Evolutionary conservation across 2,329 filamentous ascomycete species (phyloP).

Genomic region (Pseudogymnoascus destructans): DNA sequence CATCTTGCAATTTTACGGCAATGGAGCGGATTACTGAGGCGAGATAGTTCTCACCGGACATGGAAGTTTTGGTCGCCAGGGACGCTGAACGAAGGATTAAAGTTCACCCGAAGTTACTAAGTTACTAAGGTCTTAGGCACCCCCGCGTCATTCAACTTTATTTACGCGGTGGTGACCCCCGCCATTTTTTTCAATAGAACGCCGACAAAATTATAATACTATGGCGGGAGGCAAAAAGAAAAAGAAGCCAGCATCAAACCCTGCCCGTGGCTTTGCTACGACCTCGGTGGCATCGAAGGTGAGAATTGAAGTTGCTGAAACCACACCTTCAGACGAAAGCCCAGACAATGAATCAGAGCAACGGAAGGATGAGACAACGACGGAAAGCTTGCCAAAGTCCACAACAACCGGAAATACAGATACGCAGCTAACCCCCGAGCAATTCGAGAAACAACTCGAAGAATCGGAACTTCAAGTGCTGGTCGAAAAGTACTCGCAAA

Average conservation of each 20-base stretch:
- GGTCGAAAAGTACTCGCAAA: slow-evolving; percentile 70
- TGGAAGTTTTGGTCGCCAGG: slow-evolving; percentile 7
- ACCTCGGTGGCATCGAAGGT: slow-evolving; percentile 80
- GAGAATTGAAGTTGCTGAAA: slow-evolving; percentile 43
- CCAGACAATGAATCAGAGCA: slow-evolving; percentile 12
- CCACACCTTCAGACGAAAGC: slow-evolving; percentile 15
- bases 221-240: slow-evolving; percentile 55
- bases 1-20: slow-evolving; percentile 30
- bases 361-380: slow-evolving; percentile 9
- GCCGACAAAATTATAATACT: slow-evolving; percentile 5
- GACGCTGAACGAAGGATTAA: slow-evolving; percentile 4
- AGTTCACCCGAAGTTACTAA: slow-evolving; percentile 8
- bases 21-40: slow-evolving; percentile 3
- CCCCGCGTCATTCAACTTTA: slow-evolving; percentile 9
- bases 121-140: slow-evolving; percentile 6
- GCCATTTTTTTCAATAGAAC: slow-evolving; percentile 7
- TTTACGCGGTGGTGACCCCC: slow-evolving; percentile 7
- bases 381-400: slow-evolving; percentile 9
- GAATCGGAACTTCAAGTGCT: slow-evolving; percentile 79
- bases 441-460: slow-evolving; percentile 80
- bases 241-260: slow-evolving; percentile 81
- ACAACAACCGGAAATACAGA: slow-evolving; percentile 18
- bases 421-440: slow-evolving; percentile 56
- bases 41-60: neutral
- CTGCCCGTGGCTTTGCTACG: slow-evolving; percentile 84